Evolutionary conservation across 2,329 filamentous ascomycete species (phyloP), one percentile per base, ranked within the genome.

Genomic region (Neopestalotiopsis sp.): DNA sequence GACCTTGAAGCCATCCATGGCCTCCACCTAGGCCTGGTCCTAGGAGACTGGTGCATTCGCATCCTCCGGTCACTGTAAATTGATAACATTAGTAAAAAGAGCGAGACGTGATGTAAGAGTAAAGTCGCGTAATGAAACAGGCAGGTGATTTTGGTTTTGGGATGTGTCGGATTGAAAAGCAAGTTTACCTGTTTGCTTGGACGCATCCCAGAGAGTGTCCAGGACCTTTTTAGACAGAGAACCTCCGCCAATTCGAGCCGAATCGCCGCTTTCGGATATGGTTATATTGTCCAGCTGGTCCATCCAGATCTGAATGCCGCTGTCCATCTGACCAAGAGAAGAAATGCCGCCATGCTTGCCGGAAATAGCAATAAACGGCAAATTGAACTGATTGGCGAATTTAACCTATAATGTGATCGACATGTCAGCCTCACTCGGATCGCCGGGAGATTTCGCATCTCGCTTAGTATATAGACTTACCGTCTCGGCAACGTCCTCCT

Each of bases 361-460:
- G 73, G 86, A 87, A 74, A 80, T 84, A 0, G 86, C 83, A 2
- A 90, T 81, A 70, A 89, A 88, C 0, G 87, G 85, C 2, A 87
- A 68, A 1, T 79, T 72, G 61, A 81, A 76, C 49, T 79, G 73
- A 71, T 84, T 86, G 57, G 87, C 86, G 69, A 80, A 88, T 75
- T 81, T 79, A 57, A 86, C 80, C 83, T 85, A 65, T 24, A 9
- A n/a, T 28, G 24, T 12, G 17, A 34, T 30, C 34, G 30, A 61
- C 28, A 30, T 7, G 57, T 59, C 4, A 34, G 30, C 24, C 32
- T 34, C 4, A 34, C 28, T 61, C 13, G 24, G 24, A 28, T 17
- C 30, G n/a, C 28, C 14, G 17, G n/a, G n/a, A 5, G 13, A 30
- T 34, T 40, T 20, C 12, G 17, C 53, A 70, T 53, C 28, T 49